Evolutionary conservation across 306 rosid species (phyloP), one percentile per base, ranked within the genome.

Genomic region (Argentina anserina): DNA sequence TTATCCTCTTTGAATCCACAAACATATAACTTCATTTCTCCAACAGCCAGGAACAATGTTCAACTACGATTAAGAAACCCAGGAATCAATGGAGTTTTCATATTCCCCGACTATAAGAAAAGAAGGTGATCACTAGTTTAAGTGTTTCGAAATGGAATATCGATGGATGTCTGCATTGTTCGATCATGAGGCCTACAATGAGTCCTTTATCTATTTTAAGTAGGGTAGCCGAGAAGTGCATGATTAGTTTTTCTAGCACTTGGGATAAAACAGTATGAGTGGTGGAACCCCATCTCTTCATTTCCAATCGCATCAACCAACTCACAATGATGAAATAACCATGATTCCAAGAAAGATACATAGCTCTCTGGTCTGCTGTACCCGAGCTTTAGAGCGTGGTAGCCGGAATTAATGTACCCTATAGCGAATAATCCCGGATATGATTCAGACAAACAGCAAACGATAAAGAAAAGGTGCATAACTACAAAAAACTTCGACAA

Each of bases 1-100:
- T 60, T 62, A 65, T 49, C 21, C 63, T 62, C 34, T 20, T 67
- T 65, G 40, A 72, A 69, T 74, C 76, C 76, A 75, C 83, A 71
- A 20, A 4, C 41, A 28, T 28, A 28, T 55, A 55, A 23, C 40
- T 63, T 68, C 78, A 33, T 66, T 36, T 25, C 12, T 11, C 36
- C 17, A 23, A 42, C n/a, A 42, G 4, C 36, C 25, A 28, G 6
- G 59, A 20, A 72, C 21, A 3, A 36, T 13, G 18, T 50, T 64
- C 70, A 47, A 59, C 81, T 76, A 33, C 76, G 65, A 43, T 52
- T 52, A 52, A n/a, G 65, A 79, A 74, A 11, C 12, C 55, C 43
- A 46, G 45, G 67, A 69, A 62, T 39, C 26, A 34, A 69, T 50
- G 64, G 64, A 47, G 55, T 46, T 17, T 12, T 45, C 50, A 45